Conservation (phyloP, 2,329 filamentous ascomycete genomes). For the Venturia carpophila region DNA sequence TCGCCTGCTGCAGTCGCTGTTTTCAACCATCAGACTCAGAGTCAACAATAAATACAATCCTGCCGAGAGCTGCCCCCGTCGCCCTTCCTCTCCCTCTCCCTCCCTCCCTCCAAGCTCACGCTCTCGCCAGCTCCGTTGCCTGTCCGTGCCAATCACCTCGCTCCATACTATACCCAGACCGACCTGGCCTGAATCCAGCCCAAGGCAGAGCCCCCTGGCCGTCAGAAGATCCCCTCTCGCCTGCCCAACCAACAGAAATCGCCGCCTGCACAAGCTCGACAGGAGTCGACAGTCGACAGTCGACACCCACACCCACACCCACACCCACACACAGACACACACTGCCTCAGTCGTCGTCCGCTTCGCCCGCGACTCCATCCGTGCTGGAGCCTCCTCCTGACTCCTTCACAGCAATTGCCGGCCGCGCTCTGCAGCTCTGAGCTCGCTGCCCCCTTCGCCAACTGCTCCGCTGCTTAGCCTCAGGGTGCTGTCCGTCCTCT, state of each 20-base stretch:
- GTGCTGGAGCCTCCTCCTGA: background rate
- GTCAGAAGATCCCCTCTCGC: slow-evolving; percentile 10
- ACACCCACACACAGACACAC: too few relatives aligned
- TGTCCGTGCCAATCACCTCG: background rate
- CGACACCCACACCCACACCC: too few relatives aligned
- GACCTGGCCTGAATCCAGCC: too few relatives aligned
- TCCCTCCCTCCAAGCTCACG: background rate
- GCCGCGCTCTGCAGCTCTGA: background rate
- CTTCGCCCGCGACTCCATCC: background rate
- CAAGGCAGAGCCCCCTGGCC: slow-evolving; percentile 2
- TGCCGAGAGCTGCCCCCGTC: background rate
- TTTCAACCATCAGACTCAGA: background rate
- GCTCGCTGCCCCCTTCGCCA: background rate
- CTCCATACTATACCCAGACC: too few relatives aligned
- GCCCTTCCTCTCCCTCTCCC: background rate
- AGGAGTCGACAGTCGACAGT: too few relatives aligned
- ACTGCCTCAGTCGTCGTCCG: background rate
- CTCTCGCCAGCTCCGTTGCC: background rate
- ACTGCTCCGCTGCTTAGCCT: background rate
- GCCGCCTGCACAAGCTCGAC: slow-evolving; percentile 5
- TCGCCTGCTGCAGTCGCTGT: background rate
- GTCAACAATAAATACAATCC: background rate
- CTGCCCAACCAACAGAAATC: slow-evolving; percentile 8
- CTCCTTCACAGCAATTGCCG: too few relatives aligned
- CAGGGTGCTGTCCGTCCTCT: slow-evolving; percentile 1